These are phyloP conservation scores for Exophiala sp. DNA, from an alignment of 2,329 filamentous ascomycete species.

Conservation along the genomic window DNA sequence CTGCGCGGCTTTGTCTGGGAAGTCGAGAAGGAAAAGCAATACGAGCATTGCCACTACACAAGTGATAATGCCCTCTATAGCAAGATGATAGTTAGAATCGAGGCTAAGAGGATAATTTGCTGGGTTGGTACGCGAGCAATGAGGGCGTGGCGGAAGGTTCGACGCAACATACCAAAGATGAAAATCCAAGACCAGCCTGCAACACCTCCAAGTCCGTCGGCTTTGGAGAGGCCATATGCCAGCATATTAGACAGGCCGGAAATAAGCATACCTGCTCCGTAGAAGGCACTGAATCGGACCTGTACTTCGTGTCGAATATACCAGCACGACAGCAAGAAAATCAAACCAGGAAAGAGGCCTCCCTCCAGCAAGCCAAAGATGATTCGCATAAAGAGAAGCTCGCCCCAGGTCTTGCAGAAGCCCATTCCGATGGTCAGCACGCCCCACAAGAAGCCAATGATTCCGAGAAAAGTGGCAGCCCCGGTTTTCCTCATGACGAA, in stretches of 20 bases:
- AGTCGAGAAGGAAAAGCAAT: slow-evolving; percentile 37
- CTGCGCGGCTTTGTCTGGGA: slow-evolving; percentile 33
- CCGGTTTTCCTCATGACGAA: slow-evolving; percentile 65
- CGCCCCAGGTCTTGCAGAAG: slow-evolving; percentile 18
- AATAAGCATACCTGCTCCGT: background rate
- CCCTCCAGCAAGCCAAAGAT: slow-evolving; percentile 64
- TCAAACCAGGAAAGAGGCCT: slow-evolving; percentile 66
- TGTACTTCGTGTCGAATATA: slow-evolving; percentile 41
- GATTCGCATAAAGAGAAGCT: slow-evolving; percentile 23
- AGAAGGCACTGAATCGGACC: background rate
- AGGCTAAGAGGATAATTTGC: too few species aligned
- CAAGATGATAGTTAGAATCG: too few species aligned
- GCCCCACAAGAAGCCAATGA: slow-evolving; percentile 39
- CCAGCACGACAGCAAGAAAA: slow-evolving; percentile 69
- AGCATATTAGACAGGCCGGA: background rate
- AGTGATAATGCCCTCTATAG: slow-evolving; percentile 27
- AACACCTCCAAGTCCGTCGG: background rate
- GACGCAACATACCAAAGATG: background rate
- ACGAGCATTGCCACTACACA: slow-evolving; percentile 27
- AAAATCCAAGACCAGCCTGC: background rate
- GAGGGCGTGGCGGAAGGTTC: too few species aligned
- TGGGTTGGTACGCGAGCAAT: too few species aligned
- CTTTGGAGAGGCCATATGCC: background rate
- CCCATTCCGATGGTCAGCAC: slow-evolving; percentile 36
- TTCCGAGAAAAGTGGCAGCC: slow-evolving; percentile 30